These are phyloP conservation scores for Populus hybrid DNA, from an alignment of 441 rosid genomes.

Conservation along the genomic window DNA sequence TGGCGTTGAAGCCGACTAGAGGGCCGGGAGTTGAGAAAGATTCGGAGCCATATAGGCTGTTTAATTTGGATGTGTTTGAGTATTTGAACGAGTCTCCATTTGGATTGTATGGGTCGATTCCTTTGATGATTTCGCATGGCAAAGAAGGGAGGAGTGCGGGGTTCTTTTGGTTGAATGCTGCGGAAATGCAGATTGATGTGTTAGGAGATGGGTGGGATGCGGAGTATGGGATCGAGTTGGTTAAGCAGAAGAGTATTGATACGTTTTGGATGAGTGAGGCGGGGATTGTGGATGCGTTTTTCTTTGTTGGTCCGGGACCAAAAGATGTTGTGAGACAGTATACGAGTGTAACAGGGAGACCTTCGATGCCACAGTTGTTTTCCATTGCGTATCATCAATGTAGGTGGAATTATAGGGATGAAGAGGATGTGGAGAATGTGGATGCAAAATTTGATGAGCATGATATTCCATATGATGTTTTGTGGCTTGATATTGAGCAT, in stretches of 20 bases:
- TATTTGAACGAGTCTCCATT: constrained; percentile 84
- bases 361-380: constrained; percentile 92
- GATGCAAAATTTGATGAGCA: constrained; percentile 94
- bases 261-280: constrained; percentile 99
- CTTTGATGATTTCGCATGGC: constrained; percentile 90
- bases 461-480: constrained; percentile 94
- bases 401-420: constrained; percentile 99
- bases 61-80: constrained; percentile 93
- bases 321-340: constrained; percentile 94
- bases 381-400: constrained; percentile 96
- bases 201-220: constrained; percentile 88
- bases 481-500: constrained; percentile 98
- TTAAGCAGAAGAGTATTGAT: constrained; percentile 62
- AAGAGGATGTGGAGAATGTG: constrained; percentile 95
- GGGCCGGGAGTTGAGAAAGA: constrained; percentile 78
- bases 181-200: constrained; percentile 99
- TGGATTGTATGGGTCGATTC: constrained; percentile 92
- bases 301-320: constrained; percentile 84
- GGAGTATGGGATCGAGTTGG: constrained; percentile 59
- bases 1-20: constrained; percentile 82
- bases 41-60: constrained; percentile 90
- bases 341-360: constrained; percentile 71
- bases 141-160: constrained; percentile 72
- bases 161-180: constrained; percentile 97
- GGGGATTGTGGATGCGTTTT: constrained; percentile 89